Conservation (phyloP, 768 basidiomycete species). For the Kwoniella shandongensis region DNA sequence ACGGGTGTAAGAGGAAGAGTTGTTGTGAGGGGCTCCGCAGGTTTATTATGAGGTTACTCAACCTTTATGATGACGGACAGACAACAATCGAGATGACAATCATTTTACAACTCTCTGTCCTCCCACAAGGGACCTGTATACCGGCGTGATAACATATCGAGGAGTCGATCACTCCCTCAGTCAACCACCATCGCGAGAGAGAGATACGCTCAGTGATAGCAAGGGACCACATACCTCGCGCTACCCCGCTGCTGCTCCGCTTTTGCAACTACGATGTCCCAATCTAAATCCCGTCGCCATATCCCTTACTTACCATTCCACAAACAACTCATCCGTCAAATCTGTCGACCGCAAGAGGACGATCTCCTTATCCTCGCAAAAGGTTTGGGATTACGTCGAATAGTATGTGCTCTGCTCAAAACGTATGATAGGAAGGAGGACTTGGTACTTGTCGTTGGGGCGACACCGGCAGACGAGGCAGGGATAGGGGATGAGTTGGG, state of each 20-base stretch:
- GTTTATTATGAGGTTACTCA: no score
- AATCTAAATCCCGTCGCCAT: constrained; percentile 30
- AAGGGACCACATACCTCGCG: no score
- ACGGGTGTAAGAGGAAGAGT: neutral
- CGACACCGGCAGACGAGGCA: constrained; percentile 75
- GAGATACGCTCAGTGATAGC: no score
- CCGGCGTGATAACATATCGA: no score
- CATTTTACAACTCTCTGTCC: no score
- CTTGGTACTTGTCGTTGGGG: constrained; percentile 78
- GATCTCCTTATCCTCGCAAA: constrained; percentile 72
- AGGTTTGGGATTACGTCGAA: constrained; percentile 77
- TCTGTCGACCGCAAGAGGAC: constrained; percentile 54
- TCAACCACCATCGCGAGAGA: no score
- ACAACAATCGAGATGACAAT: no score
- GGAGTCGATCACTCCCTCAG: no score
- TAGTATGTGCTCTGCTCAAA: constrained; percentile 83
- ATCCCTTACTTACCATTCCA: constrained; percentile 54
- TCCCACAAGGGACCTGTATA: no score
- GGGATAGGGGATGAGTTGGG: constrained; percentile 91
- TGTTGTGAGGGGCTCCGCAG: no score
- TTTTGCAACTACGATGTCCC: constrained; percentile 20
- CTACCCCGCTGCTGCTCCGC: constrained; percentile 7
- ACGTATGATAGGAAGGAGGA: constrained; percentile 85
- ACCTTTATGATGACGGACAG: no score
- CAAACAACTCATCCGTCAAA: constrained; percentile 52